phyloP scores from a whole-genome alignment of 495 filamentous ascomycete species.

The Aspergillus egyptiacus region DNA sequence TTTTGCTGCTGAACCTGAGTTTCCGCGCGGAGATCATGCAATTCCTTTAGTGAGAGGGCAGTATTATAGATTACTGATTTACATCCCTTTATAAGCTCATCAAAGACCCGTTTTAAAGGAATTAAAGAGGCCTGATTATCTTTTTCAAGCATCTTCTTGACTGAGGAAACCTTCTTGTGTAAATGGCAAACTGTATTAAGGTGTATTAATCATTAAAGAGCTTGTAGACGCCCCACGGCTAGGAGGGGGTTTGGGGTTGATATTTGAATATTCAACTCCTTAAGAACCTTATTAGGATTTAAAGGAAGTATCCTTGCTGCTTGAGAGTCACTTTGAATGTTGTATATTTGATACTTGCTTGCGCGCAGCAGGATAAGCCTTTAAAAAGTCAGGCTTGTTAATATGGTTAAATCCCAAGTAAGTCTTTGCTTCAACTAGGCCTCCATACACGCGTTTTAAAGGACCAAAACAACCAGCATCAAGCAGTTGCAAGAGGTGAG shows the following conservation, averaged over 20 bases:
- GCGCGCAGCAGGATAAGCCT: conserved; percentile 7
- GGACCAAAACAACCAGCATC: conserved; percentile 7
- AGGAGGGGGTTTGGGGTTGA: neutral
- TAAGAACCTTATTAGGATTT: neutral
- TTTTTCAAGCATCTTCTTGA: too few relatives aligned
- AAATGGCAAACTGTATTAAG: too few relatives aligned
- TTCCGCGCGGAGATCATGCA: too few relatives aligned
- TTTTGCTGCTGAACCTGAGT: too few relatives aligned
- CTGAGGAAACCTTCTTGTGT: too few relatives aligned
- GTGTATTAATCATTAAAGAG: too few relatives aligned
- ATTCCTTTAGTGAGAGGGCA: too few relatives aligned
- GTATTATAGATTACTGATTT: too few relatives aligned
- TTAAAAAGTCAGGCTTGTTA: conserved; percentile 16
- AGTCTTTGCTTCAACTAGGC: conserved; percentile 5
- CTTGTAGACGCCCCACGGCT: too few relatives aligned
- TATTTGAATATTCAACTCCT: neutral
- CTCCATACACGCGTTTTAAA: conserved; percentile 9
- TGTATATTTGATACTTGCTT: conserved; percentile 5
- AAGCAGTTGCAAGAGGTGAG: conserved; percentile 10
- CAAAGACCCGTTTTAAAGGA: too few relatives aligned
- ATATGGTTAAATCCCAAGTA: conserved; percentile 14
- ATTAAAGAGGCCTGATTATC: too few relatives aligned
- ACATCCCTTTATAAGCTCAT: too few relatives aligned
- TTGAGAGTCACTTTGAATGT: conserved; percentile 12
- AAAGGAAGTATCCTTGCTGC: neutral